Evolutionary conservation across 495 filamentous ascomycete genomes (phyloP), one percentile per base, ranked within the genome.

Genomic region (Penicillium cataractarum): DNA sequence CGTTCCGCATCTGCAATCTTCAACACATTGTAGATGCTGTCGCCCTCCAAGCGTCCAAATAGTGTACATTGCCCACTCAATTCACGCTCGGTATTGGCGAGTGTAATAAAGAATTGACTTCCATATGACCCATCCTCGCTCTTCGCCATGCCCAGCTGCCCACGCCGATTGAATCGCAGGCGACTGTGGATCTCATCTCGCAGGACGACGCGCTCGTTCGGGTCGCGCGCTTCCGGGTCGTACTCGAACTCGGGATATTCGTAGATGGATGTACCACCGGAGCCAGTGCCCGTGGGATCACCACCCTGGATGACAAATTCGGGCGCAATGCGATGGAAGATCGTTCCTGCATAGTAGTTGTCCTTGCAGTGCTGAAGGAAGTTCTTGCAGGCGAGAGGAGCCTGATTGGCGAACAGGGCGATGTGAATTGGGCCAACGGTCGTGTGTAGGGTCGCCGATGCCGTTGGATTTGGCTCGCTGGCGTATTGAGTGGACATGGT

Each of bases 61-160:
- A 98, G 80, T 4, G 95, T 97, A 72, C 97, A 96, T 85, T 91
- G 89, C 59, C 90, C 90, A 52, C 88, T 89, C 74, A 99, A 69
- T 77, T 98, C 93, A 33, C 90, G 85, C 55, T 91, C 89, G 55
- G 90, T 90, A 31, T 83, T 88, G 52, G 79, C 88, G 48, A 99
- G 80, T 2, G 95, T 97, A 56, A 99, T 85, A 76, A 99, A 99
- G 80, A 98, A 98, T 79, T 99, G 95, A 75, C 92, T 96, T 44
- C 91, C 90, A 76, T 97, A 96, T 31, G 89, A 88, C 15, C 82
- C 82, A 64, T 85, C 82, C 66, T 81, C 81, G 65, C 93, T 86
- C 64, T 90, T 89, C 10, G 96, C 95, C 94, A 98, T 84, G 12
- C 93, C 95, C 62, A 99, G 75, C 64, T 97, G 76, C 2, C 95